Percentiles rank a stretch among this genome's conserved stretches.
phyloP scores from a whole-genome alignment of 441 rosid genomes.

The Eruca vesicaria region DNA sequence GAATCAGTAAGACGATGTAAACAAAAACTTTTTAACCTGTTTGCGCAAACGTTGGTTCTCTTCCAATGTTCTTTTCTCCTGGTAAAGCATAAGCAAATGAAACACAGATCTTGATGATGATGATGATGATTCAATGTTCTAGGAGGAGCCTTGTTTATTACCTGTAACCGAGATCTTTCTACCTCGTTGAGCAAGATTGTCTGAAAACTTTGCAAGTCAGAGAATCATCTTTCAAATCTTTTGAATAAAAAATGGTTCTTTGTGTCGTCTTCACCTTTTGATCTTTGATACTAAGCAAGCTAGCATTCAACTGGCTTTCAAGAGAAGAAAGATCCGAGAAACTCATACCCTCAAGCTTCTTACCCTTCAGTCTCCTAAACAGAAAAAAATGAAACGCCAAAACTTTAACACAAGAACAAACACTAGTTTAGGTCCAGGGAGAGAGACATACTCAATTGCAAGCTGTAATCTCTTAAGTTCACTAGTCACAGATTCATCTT shows the following conservation, averaged over 20 bases:
- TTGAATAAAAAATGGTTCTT: background rate
- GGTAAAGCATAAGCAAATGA: background rate
- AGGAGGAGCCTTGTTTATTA: background rate
- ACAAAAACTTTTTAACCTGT: slow-evolving; percentile 27
- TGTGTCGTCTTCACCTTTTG: slow-evolving; percentile 15
- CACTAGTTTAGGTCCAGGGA: background rate
- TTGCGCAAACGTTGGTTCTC: slow-evolving; percentile 32
- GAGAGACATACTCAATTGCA: slow-evolving; percentile 29
- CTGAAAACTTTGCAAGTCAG: slow-evolving; percentile 15
- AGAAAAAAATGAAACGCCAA: background rate
- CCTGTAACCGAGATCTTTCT: slow-evolving; percentile 32
- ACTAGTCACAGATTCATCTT: slow-evolving; percentile 2
- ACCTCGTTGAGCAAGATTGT: slow-evolving; percentile 26
- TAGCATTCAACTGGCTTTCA: slow-evolving; percentile 32
- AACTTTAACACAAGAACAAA: slow-evolving; percentile 7
- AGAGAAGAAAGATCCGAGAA: slow-evolving; percentile 31
- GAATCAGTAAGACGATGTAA: background rate
- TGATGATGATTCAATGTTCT: background rate
- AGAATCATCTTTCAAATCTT: background rate
- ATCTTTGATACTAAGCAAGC: slow-evolving; percentile 34
- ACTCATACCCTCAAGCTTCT: slow-evolving; percentile 33
- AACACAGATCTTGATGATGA: background rate
- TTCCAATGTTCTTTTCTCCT: slow-evolving; percentile 33
- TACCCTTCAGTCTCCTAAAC: slow-evolving; percentile 37
- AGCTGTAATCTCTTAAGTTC: slow-evolving; percentile 33